These are phyloP conservation scores for Balakata baccata DNA, from an alignment of 345 rosid species.

Conservation along the genomic window DNA sequence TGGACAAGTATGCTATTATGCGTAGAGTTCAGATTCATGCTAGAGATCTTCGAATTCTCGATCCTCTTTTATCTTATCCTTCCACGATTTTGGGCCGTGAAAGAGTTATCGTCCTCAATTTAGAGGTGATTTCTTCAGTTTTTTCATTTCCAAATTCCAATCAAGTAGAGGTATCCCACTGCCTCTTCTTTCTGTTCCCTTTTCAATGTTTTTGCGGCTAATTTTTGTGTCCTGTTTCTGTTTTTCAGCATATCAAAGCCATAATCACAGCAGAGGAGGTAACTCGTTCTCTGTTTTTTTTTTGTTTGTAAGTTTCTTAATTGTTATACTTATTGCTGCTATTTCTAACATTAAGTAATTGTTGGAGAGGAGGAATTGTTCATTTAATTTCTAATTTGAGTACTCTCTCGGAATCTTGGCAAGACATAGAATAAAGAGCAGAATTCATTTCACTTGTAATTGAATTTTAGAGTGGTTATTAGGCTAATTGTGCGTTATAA, in stretches of 20 bases:
- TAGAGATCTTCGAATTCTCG: conserved; percentile 57
- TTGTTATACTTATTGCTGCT: background rate
- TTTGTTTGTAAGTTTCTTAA: too few relatives aligned
- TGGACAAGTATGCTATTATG: conserved; percentile 53
- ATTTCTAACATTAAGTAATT: background rate
- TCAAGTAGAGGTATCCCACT: background rate
- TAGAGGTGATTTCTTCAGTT: conserved; percentile 32
- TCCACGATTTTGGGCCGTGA: conserved; percentile 52
- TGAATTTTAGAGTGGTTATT: conserved; percentile 2
- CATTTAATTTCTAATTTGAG: background rate
- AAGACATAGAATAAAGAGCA: background rate
- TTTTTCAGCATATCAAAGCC: conserved; percentile 51
- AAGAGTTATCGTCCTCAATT: conserved; percentile 49
- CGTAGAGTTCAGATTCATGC: conserved; percentile 56
- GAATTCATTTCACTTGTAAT: background rate
- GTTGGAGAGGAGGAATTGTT: background rate
- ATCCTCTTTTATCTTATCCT: conserved; percentile 49
- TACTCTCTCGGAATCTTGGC: background rate
- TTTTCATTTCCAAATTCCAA: background rate
- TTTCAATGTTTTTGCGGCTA: conserved; percentile 2
- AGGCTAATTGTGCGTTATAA: background rate
- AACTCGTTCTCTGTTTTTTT: conserved; percentile 3
- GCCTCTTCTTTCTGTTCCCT: background rate
- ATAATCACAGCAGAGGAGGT: conserved; percentile 60
- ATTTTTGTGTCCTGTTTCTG: conserved; percentile 13